Evolutionary conservation across 371 early-diverging fungal genomes (phyloP).

Genomic region (Mortierella sp.): DNA sequence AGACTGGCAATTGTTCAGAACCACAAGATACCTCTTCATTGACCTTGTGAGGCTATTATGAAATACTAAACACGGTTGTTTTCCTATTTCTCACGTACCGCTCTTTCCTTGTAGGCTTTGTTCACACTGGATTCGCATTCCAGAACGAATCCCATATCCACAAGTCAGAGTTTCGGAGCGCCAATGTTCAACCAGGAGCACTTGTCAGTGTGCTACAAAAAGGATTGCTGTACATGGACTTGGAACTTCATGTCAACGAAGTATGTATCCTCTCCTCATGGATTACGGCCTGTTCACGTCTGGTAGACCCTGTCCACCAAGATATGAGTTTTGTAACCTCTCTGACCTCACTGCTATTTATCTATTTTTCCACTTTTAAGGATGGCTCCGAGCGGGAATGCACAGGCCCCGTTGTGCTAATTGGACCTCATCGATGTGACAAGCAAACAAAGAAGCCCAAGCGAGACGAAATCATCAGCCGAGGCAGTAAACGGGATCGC

Average conservation of each 20-base stretch:
- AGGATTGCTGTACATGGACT: conserved; percentile 92
- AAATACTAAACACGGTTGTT: not conserved
- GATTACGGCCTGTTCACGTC: not conserved
- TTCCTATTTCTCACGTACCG: not conserved
- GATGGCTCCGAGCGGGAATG: conserved; percentile 87
- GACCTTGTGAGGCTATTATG: no score
- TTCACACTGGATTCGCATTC: conserved; percentile 93
- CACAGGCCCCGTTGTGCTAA: conserved; percentile 80
- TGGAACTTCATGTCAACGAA: conserved; percentile 88
- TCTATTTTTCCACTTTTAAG: conserved; percentile 52
- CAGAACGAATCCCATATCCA: conserved; percentile 90
- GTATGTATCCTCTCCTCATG: conserved; percentile 52
- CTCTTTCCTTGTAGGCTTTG: conserved; percentile 76
- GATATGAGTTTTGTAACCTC: not conserved
- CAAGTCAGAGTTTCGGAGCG: conserved; percentile 73
- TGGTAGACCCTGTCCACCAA: not conserved
- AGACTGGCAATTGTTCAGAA: no score
- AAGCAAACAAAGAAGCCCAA: conserved; percentile 61
- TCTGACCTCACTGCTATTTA: no score
- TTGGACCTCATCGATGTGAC: conserved; percentile 80
- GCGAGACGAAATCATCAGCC: conserved; percentile 40
- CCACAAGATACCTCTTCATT: no score
- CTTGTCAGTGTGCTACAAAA: conserved; percentile 92
- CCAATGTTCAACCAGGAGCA: conserved; percentile 87
- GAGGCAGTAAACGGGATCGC: conserved; percentile 65